Evolutionary conservation across 495 filamentous ascomycete genomes (phyloP).

Genomic region (Penicillium malachiteum): DNA sequence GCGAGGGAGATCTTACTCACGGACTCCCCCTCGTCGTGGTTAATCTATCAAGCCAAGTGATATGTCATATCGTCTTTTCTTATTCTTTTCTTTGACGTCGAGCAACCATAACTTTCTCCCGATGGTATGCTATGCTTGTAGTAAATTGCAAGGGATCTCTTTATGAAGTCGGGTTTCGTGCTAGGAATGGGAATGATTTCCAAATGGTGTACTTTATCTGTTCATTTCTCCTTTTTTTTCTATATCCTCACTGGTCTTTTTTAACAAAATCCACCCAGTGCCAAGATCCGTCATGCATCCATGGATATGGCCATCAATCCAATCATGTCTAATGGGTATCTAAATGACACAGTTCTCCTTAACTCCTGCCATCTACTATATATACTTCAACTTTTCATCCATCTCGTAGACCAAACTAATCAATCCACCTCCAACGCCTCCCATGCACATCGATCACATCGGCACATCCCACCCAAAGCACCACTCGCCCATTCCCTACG

Average conservation of each 20-base stretch:
- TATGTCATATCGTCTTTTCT: not conserved
- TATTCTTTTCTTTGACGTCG: not conserved
- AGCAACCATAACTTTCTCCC: not conserved
- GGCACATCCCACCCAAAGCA: conserved; percentile 79
- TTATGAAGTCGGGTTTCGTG: not conserved
- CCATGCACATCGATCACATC: conserved; percentile 75
- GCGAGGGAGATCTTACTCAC: conserved; percentile 28
- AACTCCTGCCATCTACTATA: not conserved
- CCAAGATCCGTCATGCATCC: not conserved
- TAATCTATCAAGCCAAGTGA: not conserved
- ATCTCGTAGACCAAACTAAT: not conserved
- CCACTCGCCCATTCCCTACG: conserved; percentile 87
- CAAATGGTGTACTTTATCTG: not conserved
- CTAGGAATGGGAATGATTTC: not conserved
- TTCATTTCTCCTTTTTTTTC: not conserved
- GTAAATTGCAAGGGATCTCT: no score
- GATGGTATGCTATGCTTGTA: not conserved
- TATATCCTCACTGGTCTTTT: not conserved
- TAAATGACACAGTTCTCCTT: not conserved
- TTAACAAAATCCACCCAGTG: not conserved
- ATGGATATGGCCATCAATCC: not conserved
- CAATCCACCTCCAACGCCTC: conserved; percentile 37
- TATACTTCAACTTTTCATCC: not conserved
- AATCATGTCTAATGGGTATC: not conserved
- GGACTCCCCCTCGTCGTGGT: conserved; percentile 28